Conservation (phyloP, 371 early-diverging fungal genomes). For the Apophysomyces elegans region DNA sequence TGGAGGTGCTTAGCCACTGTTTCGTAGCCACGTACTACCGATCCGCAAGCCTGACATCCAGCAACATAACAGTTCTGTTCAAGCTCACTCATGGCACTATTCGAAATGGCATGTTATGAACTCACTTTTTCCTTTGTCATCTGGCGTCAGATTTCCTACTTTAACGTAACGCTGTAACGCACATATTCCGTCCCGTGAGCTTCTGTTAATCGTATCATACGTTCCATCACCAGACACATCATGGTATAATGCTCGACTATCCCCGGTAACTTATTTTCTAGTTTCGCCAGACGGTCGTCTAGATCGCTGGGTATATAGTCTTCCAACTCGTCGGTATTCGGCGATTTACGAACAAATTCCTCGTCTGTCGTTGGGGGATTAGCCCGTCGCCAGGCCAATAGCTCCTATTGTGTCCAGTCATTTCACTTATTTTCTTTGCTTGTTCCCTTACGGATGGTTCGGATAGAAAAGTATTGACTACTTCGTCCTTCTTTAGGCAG, state of each 20-base stretch:
- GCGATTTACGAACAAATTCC: conserved; percentile 50
- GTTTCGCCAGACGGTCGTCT: conserved; percentile 56
- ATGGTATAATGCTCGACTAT: conserved; percentile 65
- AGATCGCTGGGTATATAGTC: conserved; percentile 49
- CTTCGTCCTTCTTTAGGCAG: conserved; percentile 64
- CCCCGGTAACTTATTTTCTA: conserved; percentile 51
- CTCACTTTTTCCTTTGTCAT: background rate
- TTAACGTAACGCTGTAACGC: conserved; percentile 59
- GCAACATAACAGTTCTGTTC: conserved; percentile 64
- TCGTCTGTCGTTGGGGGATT: conserved; percentile 57
- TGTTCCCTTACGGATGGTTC: conserved; percentile 62
- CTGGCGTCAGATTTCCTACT: conserved; percentile 34
- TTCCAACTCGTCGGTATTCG: conserved; percentile 41
- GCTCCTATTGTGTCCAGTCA: conserved; percentile 27
- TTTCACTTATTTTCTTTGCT: conserved; percentile 27
- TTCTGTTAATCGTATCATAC: conserved; percentile 67
- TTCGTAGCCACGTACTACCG: conserved; percentile 61
- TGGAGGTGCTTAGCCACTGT: conserved; percentile 67
- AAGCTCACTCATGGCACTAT: conserved; percentile 19
- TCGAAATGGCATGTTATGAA: conserved; percentile 4
- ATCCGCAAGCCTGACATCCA: conserved; percentile 64
- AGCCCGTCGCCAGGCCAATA: conserved; percentile 57
- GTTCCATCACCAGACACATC: conserved; percentile 69
- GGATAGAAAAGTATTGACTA: conserved; percentile 67
- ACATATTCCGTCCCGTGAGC: conserved; percentile 64